These are phyloP conservation scores for Graphiopsis chlorocephala DNA, from an alignment of 2,329 filamentous ascomycete species.

Conservation along the genomic window DNA sequence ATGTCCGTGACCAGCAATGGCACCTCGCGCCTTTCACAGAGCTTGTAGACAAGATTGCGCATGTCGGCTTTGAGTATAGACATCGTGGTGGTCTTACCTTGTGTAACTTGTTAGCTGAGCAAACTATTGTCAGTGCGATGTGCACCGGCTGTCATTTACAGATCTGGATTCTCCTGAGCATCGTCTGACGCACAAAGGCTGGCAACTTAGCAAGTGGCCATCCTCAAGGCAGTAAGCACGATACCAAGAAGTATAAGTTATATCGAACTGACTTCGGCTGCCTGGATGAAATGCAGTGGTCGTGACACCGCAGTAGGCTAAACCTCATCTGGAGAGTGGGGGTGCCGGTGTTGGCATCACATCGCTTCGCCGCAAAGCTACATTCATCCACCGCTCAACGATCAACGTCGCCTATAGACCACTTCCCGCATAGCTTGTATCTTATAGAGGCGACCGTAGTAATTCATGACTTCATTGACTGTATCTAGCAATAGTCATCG, in stretches of 20 bases:
- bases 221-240: too few relatives aligned
- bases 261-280: too few relatives aligned
- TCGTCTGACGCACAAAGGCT: not conserved
- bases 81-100: constrained; percentile 1
- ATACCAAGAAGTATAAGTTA: too few relatives aligned
- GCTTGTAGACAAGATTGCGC: constrained; percentile 7
- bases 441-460: not conserved
- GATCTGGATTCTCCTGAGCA: not conserved
- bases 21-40: constrained; percentile 7
- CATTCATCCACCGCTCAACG: too few relatives aligned
- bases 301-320: too few relatives aligned
- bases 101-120: not conserved
- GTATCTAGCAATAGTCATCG: too few relatives aligned
- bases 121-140: not conserved
- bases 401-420: too few relatives aligned
- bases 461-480: not conserved
- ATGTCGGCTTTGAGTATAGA: not conserved
- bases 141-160: not conserved
- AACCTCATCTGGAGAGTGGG: too few relatives aligned
- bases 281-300: too few relatives aligned
- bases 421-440: too few relatives aligned
- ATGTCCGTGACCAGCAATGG: constrained; percentile 11
- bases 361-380: not conserved
- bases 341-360: too few relatives aligned
- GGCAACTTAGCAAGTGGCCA: too few relatives aligned